Base-by-base conservation (phyloP, 1,284 basidiomycete genomes). In the Taiwanofungus camphoratus region DNA sequence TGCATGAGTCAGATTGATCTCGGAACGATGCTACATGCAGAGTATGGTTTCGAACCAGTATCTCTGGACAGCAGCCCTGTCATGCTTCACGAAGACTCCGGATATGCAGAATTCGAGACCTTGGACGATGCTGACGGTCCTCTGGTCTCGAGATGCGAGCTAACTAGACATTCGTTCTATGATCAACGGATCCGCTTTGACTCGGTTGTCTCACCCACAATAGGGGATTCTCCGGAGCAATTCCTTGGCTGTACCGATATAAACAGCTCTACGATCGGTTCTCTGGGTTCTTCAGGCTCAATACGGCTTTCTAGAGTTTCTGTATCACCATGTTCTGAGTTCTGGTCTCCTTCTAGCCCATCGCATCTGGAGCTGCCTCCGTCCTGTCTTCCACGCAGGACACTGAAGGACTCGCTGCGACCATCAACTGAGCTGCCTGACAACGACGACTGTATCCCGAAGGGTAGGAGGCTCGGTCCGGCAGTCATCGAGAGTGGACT, bases 41-140 rank as follows among this genome's bases (percentile, higher is more conserved):
- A 50, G 7, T 39, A 49, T 9, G 44, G 39, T 6, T 62, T 62
- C 37, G 44, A 58, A 15, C 51, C 58, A 0, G 53, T 60, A 51
- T 22, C 38, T 9, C 46, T 60, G 5, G 59, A 59, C 29, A 56
- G 49, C 35, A 56, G 52, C 23, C 51, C 53, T 8, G 9, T 21
- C 19, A 11, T 20, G 6, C 15, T 11, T 21, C 26, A 23, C 30
- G 32, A 45, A 1, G 49, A 53, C 31, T 53, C 46, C 7, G 48
- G 42, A 3, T 53, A 48, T 48, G 46, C 48, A 5, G 56, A 55
- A n/a, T 41, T 11, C 7, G 35, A 36, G 27, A 9, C 34, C 8
- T 35, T 29, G 7, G 4, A 7, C 3, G 2, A 4, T 9, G 3
- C 5, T 16, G 27, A 16, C 29, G 36, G 19, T 9, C 12, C 41